Evolutionary conservation across 2,329 filamentous ascomycete genomes (phyloP), one percentile per base, ranked within the genome.

Genomic region (Penicillium sp.): DNA sequence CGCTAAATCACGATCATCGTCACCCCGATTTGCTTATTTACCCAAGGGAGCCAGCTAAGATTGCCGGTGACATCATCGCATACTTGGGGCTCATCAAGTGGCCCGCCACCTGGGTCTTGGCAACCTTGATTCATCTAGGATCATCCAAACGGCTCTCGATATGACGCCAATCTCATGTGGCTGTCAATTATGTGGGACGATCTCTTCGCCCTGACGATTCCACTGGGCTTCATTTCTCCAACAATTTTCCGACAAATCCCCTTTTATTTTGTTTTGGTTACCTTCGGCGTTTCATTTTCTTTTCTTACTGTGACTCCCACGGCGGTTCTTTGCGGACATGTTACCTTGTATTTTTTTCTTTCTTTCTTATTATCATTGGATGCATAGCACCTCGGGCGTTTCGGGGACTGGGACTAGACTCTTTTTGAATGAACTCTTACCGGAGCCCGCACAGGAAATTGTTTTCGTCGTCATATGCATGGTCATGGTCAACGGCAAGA

Each of bases 331-430:
- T 54, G 58, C 58, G 60, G 55, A 49, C 53, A 58, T 55, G 54
- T 59, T 60, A 52, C 31, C 51, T 44, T 64, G 59, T 62, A 58
- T 50, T 64, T 64, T 64, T 65, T 54, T 51, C 51, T 53, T 55
- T 64, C 57, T 47, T 60, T 62, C 59, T 59, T 64, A 57, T 61
- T 67, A 59, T 69, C 64, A 66, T 71, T 62, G 60, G 67, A 68
- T 69, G 69, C 69, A 72, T 72, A 71, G 69, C 69, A 70, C 68
- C 59, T 68, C 63, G 64, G 69, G 69, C 69, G 69, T 72, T 71
- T 64, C 53, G 57, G 63, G 67, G 67, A 65, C 63, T 63, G 60
- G 67, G 67, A 67, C 67, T 71, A 70, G 68, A 70, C 65, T 71
- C 64, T 68, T 66, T 66, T 64, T 67, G 63, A 66, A 66, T 66